phyloP scores from a whole-genome alignment of 2,329 filamentous ascomycete genomes.

The Exophiala calicioides region DNA sequence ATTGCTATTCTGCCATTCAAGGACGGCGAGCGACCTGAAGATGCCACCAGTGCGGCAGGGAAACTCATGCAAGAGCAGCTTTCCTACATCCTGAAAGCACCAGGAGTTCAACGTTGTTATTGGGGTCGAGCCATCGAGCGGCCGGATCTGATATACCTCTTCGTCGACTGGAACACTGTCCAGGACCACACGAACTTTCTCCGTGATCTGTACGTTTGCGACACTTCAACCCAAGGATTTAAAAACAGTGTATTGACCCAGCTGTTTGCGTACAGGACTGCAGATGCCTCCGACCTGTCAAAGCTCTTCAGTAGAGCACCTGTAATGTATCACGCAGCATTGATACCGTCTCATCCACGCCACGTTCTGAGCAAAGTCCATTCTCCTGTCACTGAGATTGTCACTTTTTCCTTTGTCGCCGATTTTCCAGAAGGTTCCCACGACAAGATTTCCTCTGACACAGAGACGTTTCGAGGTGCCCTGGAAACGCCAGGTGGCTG shows the following conservation, averaged over 20 bases:
- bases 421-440: not conserved
- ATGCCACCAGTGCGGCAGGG: not conserved
- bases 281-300: not conserved
- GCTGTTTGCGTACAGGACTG: not conserved
- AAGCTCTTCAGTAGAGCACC: not conserved
- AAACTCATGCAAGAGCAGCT: not conserved
- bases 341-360: not conserved
- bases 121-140: slow-evolving; percentile 1
- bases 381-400: not conserved
- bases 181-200: not conserved
- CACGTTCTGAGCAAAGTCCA: not conserved
- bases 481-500: not conserved
- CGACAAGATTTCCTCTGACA: not conserved
- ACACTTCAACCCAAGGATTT: not conserved
- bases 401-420: not conserved
- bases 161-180: slow-evolving; percentile 2
- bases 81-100: not conserved
- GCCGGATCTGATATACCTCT: not conserved
- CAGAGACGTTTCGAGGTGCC: not conserved
- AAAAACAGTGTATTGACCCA: no score
- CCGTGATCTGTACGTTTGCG: not conserved
- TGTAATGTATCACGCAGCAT: not conserved
- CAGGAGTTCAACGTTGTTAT: slow-evolving; percentile 4
- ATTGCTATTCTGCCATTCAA: slow-evolving; percentile 1
- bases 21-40: not conserved